Base-by-base conservation (phyloP, 1,284 basidiomycete species). In the Grifola frondosa region DNA sequence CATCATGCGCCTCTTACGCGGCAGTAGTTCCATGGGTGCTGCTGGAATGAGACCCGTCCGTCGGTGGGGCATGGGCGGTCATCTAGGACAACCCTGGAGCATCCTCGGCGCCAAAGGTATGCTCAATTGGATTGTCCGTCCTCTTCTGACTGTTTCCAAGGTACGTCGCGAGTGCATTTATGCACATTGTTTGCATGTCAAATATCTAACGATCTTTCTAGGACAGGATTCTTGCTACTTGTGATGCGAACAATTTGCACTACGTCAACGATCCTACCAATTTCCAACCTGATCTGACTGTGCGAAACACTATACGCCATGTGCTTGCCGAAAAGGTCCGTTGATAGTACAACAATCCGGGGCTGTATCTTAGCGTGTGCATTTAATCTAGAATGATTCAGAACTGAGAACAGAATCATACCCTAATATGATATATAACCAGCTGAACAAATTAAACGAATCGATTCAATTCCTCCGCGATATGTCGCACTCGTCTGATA, bases 221-320 rank as follows among this genome's bases (percentile, higher is more conserved):
- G 88, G 80, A 84, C 41, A 78, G 86, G 46, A 75, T 90, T 20
- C 63, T 90, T 3, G 82, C 82, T 6, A 91, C 88, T 0, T 90
- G 88, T 49, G 73, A 81, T 39, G 75, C 66, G 7, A 67, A 86
- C 48, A 57, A 63, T 1, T 59, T 90, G 13, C 66, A 74, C 40
- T 91, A 83, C 59, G 70, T 83, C 28, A 66, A 68, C 17, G 88
- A 91, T 56, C 62, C 66, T 2, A 84, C 85, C 8, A 91, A 91
- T 58, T 80, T 81, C 44, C 80, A 88, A 52, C 84, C 88, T 2
- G 70, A 72, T 7, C 44, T 85, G 17, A 88, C 88, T 0, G 58
- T 80, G 29, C 74, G 88, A 10, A 91, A 91, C 62, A 74, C 77
- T 10, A 70, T 91, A 19, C 80, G 88, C 13, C 66, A 76, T 19